Conservation (phyloP, 1,139 yeast genomes). For the Tardiomyces blankii region DNA sequence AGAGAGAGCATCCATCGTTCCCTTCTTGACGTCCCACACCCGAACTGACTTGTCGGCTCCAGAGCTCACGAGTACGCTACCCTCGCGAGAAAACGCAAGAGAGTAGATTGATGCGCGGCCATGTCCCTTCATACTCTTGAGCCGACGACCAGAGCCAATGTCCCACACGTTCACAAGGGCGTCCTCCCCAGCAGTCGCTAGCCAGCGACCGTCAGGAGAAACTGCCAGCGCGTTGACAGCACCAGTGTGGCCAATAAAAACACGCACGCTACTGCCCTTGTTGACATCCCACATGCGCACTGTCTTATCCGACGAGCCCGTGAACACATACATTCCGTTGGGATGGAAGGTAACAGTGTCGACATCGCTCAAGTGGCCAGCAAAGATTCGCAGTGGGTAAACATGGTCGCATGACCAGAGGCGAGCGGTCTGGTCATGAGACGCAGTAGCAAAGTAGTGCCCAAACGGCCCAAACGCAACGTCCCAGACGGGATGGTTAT, state of each 20-base stretch:
- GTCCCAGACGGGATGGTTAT: constrained; percentile 96
- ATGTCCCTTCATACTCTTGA: constrained; percentile 78
- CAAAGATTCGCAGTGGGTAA: constrained; percentile 89
- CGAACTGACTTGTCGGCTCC: constrained; percentile 91
- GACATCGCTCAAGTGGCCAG: constrained; percentile 95
- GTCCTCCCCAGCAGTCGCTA: constrained; percentile 94
- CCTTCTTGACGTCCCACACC: constrained; percentile 90
- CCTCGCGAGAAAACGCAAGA: constrained; percentile 75
- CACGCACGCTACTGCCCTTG: constrained; percentile 79
- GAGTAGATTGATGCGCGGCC: constrained; percentile 83
- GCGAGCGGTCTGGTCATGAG: constrained; percentile 96
- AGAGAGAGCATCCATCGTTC: constrained; percentile 70
- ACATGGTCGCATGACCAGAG: constrained; percentile 98
- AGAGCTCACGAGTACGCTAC: constrained; percentile 80
- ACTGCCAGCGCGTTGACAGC: constrained; percentile 79
- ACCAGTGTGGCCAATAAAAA: constrained; percentile 91
- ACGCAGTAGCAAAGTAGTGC: constrained; percentile 94
- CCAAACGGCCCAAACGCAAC: constrained; percentile 91
- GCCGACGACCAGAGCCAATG: constrained; percentile 77
- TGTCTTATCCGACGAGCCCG: constrained; percentile 93
- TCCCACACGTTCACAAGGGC: constrained; percentile 89
- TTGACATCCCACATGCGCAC: constrained; percentile 97
- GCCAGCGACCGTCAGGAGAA: constrained; percentile 94
- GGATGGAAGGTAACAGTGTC: constrained; percentile 96
- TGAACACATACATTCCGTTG: constrained; percentile 83